A percentile compares a stretch with the other conserved stretches of the same genome.
These are phyloP conservation scores for Lathyrus sativus DNA, from an alignment of 306 rosid species.

Conservation along the genomic window DNA sequence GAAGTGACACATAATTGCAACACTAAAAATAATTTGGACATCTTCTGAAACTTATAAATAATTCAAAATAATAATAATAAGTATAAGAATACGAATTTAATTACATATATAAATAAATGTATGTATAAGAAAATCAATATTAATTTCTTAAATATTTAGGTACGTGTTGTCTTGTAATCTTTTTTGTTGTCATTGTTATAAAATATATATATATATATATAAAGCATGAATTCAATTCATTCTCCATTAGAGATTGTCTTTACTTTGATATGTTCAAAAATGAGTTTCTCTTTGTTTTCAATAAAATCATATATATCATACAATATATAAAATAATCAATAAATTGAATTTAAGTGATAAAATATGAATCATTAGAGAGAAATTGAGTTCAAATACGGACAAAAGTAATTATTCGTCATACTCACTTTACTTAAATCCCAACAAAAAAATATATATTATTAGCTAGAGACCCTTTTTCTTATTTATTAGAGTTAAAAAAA, in stretches of 20 bases:
- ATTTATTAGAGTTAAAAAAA: too few species aligned
- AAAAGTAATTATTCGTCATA: too few species aligned
- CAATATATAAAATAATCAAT: background rate
- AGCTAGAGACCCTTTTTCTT: too few species aligned
- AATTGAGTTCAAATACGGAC: too few species aligned
- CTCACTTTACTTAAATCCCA: too few species aligned
- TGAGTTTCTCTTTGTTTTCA: background rate
- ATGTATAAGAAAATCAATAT: background rate
- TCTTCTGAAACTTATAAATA: background rate
- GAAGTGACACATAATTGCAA: background rate
- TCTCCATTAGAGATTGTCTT: background rate
- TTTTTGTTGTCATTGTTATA: background rate
- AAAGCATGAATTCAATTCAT: constrained; percentile 1
- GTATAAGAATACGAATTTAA: background rate
- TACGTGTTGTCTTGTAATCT: constrained; percentile 2
- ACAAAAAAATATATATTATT: too few species aligned
- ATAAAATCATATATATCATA: background rate
- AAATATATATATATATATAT: background rate
- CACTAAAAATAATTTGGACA: background rate
- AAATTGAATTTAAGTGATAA: too few species aligned
- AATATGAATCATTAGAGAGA: too few species aligned
- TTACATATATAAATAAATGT: background rate
- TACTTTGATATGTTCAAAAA: background rate
- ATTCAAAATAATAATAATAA: constrained; percentile 3
- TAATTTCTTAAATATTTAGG: background rate